Base-by-base conservation (phyloP, 148 eudicot genomes). In the Cornus controversa region DNA sequence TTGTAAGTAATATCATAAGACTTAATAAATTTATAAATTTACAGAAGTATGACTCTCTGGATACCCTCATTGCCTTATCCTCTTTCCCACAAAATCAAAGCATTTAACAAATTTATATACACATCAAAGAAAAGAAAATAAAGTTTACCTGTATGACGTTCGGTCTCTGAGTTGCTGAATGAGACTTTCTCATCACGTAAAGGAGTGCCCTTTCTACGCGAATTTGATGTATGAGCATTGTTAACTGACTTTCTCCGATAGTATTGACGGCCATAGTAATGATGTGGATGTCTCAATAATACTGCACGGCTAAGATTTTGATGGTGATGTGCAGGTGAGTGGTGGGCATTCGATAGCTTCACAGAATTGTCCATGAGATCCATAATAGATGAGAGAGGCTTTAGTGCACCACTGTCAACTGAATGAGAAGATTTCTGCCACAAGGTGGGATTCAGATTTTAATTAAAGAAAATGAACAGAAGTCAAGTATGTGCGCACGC, bases 141-240 rank as follows among this genome's bases (percentile, higher is more conserved):
- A 65, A 78, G 72, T 54, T 29, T 37, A 93, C 97, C 97, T 86
- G 82, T 80, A 71, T 66, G 81, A 23, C 70, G 84, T 37, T 79
- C 84, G 24, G 76, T 75, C 53, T 79, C 86, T 66, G 89, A 79
- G 75, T 84, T 76, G 78, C 72, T 89, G 79, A 85, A 85, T 73
- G 84, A 81, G 77, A 80, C 31, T 77, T 79, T 89, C 28, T 83
- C 81, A 71, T 87, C 89, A 11, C 40, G 77, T 6, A 66, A 50
- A 80, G 83, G 89, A 76, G 50, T 78, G 77, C 72, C 73, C 82
- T 86, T 89, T 79, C 79, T 86, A 68, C 75, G 79, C 64, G 87
- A 85, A 82, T 91, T 76, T 64, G 97, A 93, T 57, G 92, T 82
- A 78, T 80, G 84, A 66, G 80, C 82, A 85, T 79, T 71, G 69